Percentiles rank a stretch among this genome's conserved stretches.
Evolutionary conservation across 2,329 filamentous ascomycete species (phyloP).

Genomic region (Pseudogymnoascus sp.): DNA sequence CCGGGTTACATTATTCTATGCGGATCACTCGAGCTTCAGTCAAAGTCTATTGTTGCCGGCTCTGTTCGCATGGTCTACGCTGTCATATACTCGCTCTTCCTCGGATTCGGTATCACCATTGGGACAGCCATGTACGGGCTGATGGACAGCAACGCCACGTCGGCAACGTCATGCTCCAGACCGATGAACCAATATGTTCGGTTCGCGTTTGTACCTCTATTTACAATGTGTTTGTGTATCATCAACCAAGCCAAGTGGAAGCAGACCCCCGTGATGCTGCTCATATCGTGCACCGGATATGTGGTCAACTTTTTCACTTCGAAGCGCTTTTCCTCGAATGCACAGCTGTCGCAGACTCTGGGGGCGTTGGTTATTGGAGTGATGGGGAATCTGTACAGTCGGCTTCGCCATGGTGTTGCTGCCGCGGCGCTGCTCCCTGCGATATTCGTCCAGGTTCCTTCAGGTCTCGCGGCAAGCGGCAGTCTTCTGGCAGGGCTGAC

Average conservation of each 20-base stretch:
- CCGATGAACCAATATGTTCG: slow-evolving; percentile 45
- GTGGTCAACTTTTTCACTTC: slow-evolving; percentile 68
- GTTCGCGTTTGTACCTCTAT: slow-evolving; percentile 68
- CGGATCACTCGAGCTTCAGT: slow-evolving; percentile 49
- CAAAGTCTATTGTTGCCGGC: slow-evolving; percentile 47
- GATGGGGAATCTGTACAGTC: slow-evolving; percentile 70
- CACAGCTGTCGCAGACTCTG: slow-evolving; percentile 69
- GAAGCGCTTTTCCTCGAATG: slow-evolving; percentile 57
- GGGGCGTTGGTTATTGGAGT: slow-evolving; percentile 71
- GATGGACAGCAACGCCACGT: slow-evolving; percentile 41
- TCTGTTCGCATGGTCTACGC: slow-evolving; percentile 53
- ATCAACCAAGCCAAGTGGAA: slow-evolving; percentile 79
- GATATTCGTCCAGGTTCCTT: slow-evolving; percentile 67
- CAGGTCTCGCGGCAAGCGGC: slow-evolving; percentile 53
- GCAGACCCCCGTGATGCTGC: slow-evolving; percentile 69
- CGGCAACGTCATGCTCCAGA: slow-evolving; percentile 38
- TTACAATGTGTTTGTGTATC: slow-evolving; percentile 65
- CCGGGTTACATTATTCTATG: slow-evolving; percentile 58
- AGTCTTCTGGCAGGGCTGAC: slow-evolving; percentile 52
- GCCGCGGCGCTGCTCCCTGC: slow-evolving; percentile 80
- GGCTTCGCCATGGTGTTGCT: slow-evolving; percentile 55
- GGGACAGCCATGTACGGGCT: slow-evolving; percentile 49
- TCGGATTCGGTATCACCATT: slow-evolving; percentile 51
- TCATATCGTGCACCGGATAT: slow-evolving; percentile 68
- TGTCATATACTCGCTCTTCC: slow-evolving; percentile 50